These are phyloP conservation scores for Coemansia sp. DNA, from an alignment of 192 early-diverging fungal species.

Conservation along the genomic window DNA sequence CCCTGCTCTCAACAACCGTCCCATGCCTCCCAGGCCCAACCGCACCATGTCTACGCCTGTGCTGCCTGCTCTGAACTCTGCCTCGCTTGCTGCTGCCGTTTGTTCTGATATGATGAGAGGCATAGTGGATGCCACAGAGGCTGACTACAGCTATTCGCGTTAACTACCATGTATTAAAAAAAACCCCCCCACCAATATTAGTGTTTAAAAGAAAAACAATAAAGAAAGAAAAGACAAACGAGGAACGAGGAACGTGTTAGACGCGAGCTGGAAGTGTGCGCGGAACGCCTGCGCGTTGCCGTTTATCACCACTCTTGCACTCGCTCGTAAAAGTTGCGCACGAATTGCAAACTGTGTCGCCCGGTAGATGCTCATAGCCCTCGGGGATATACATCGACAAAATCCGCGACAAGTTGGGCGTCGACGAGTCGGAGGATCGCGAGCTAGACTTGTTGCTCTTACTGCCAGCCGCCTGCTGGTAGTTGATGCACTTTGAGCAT, in stretches of 20 bases:
- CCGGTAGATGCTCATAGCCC: slow-evolving; percentile 25
- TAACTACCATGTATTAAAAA: background rate
- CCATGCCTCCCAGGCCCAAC: slow-evolving; percentile 14
- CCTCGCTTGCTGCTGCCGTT: slow-evolving; percentile 28
- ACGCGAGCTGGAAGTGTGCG: background rate
- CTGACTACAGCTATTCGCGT: slow-evolving; percentile 11
- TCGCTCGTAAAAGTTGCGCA: slow-evolving; percentile 25
- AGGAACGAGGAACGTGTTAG: background rate
- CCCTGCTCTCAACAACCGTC: background rate
- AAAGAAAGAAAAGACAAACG: background rate
- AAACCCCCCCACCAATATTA: background rate
- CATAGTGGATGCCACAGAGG: slow-evolving; percentile 6
- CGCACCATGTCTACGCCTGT: slow-evolving; percentile 39
- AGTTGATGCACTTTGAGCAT: slow-evolving; percentile 37
- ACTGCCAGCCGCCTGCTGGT: background rate
- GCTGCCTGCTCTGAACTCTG: slow-evolving; percentile 30
- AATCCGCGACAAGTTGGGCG: slow-evolving; percentile 23
- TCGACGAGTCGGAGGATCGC: background rate
- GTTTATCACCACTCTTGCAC: background rate
- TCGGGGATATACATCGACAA: slow-evolving; percentile 47
- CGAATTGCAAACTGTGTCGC: slow-evolving; percentile 34
- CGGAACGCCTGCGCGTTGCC: background rate
- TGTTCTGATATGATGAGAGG: slow-evolving; percentile 26
- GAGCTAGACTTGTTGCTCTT: background rate
- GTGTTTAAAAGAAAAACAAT: background rate